Conservation (phyloP, 306 rosid genomes). For the Sphenostylis stenocarpa region DNA sequence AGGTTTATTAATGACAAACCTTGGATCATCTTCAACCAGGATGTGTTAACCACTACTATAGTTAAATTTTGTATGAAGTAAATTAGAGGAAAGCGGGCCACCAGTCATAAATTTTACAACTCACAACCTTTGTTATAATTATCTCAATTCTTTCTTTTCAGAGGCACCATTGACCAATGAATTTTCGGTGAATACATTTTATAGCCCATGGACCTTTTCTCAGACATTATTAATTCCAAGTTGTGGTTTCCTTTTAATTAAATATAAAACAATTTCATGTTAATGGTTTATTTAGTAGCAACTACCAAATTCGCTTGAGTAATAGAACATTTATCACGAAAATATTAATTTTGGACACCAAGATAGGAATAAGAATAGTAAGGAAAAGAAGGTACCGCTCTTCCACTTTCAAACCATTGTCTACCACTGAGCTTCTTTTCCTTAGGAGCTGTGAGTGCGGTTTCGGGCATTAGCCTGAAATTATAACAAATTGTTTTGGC, state of each 20-base stretch:
- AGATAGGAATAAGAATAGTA: background rate
- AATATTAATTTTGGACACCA: slow-evolving; percentile 5
- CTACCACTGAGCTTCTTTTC: slow-evolving; percentile 92
- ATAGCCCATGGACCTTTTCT: background rate
- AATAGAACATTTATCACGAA: background rate
- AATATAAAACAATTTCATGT: slow-evolving; percentile 7
- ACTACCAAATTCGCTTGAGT: background rate
- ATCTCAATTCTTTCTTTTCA: background rate
- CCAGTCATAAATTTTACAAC: background rate
- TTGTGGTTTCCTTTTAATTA: background rate
- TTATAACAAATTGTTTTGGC: slow-evolving; percentile 13
- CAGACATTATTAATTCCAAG: background rate
- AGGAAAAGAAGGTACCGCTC: slow-evolving; percentile 55
- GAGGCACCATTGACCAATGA: background rate
- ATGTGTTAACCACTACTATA: background rate
- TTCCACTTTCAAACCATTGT: slow-evolving; percentile 98
- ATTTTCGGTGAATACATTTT: background rate
- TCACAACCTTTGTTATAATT: background rate
- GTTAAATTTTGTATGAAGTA: slow-evolving; percentile 5
- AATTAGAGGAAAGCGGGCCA: background rate
- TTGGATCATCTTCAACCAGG: background rate
- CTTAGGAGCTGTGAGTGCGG: slow-evolving; percentile 83
- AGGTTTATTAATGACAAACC: background rate
- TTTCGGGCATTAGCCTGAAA: slow-evolving; percentile 95
- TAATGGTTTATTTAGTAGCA: background rate